Base-by-base conservation (phyloP, 352 stramenopile genomes). In the Pythium rishiriense region DNA sequence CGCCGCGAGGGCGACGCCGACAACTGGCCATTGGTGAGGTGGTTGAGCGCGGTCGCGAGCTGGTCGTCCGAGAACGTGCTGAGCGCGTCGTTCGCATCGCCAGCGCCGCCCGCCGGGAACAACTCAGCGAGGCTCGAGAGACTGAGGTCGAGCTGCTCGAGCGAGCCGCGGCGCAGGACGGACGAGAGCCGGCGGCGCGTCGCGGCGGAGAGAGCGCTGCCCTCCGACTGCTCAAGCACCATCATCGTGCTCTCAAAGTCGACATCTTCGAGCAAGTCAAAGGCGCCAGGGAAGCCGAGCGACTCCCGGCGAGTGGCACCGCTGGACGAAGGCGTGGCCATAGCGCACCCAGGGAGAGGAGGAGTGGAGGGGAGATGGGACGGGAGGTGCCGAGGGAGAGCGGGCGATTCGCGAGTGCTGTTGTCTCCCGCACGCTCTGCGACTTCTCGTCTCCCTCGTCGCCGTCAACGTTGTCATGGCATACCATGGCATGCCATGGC, bases 191-290 rank as follows among this genome's bases (percentile, higher is more conserved):
- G 63, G 11, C 53, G 39, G 6, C 49, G 55, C 22, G 62, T 37
- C 19, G 54, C 29, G 4, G 45, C 41, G 22, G 21, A 35, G 1
- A 8, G 8, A 8, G 17, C 17, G 17, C 41, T 28, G n/a, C 35
- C 24, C 35, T 62, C 64, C 24, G 57, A 62, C 21, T 66, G 64
- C 24, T 70, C 64, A 22, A 90, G 68, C 75, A 90, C 69, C 73
- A 83, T 76, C 76, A 88, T 84, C 24, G 79, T 85, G 67, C 72
- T 85, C 66, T 87, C 79, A 45, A 88, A 81, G 48, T 88, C 81
- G 28, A 76, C 75, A 66, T 87, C 81, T 43, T 87, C 69, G 12
- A 88, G 70, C 39, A 87, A 52, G 53, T 86, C 78, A 37, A 78
- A 70, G 24, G 76, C 64, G 8, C 69, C 52, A 0, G 77, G 64